phyloP scores from a whole-genome alignment of 2,329 filamentous ascomycete genomes.

The Talaromyces islandicus region DNA sequence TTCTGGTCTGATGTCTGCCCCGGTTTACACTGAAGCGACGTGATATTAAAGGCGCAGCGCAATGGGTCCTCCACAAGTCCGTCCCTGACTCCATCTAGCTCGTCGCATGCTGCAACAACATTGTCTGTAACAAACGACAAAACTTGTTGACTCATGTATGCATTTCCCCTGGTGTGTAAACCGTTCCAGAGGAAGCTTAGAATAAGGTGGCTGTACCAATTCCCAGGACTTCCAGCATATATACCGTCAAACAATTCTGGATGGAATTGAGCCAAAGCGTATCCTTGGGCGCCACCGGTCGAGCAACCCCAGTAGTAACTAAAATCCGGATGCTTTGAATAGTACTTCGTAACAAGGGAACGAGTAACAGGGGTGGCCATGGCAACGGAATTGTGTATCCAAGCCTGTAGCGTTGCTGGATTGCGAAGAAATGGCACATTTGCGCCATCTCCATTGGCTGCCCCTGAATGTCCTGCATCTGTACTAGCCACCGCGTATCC shows the following conservation, averaged over 20 bases:
- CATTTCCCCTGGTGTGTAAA: background rate
- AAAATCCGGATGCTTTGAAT: slow-evolving; percentile 22
- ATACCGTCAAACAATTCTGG: slow-evolving; percentile 41
- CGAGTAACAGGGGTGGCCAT: slow-evolving; percentile 26
- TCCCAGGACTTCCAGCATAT: slow-evolving; percentile 34
- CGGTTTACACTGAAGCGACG: background rate
- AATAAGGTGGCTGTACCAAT: slow-evolving; percentile 27
- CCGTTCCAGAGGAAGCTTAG: slow-evolving; percentile 13
- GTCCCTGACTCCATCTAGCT: slow-evolving; percentile 6
- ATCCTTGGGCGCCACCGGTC: slow-evolving; percentile 39
- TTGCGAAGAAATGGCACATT: background rate
- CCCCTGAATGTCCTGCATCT: slow-evolving; percentile 2
- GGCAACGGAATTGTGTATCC: slow-evolving; percentile 34
- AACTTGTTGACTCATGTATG: slow-evolving; percentile 1
- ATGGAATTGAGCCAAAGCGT: slow-evolving; percentile 35
- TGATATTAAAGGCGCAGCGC: slow-evolving; percentile 7
- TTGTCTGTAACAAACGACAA: background rate
- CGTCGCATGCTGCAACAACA: slow-evolving; percentile 1
- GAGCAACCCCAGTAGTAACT: slow-evolving; percentile 39
- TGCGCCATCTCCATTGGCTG: slow-evolving; percentile 5
- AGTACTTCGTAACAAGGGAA: slow-evolving; percentile 26
- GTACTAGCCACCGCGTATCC: background rate
- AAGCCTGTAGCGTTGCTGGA: slow-evolving; percentile 14
- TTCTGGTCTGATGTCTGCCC: background rate
- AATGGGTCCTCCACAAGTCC: slow-evolving; percentile 13